Evolutionary conservation across 176 grass and related monocot genomes (phyloP), one percentile per base, ranked within the genome.

Genomic region (Metroxylon sagu): DNA sequence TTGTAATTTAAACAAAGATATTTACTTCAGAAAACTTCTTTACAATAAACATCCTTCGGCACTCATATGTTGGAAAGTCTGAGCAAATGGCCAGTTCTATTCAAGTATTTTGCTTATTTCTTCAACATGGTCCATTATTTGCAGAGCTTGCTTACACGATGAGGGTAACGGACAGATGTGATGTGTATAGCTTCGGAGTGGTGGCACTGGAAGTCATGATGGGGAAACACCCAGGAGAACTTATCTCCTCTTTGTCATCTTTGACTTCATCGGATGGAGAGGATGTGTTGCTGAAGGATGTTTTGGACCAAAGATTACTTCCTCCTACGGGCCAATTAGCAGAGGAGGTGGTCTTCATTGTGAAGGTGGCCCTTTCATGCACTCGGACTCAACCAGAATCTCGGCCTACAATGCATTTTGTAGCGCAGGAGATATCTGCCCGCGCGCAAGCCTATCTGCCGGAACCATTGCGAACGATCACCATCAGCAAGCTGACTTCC

Each of bases 181-280:
- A 95, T 48, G 82, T 85, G 4, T 95, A 95, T 19, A 95, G 89
- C 66, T 95, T 95, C 26, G 89, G 85, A 3, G 72, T 95, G 7
- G 78, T 89, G 57, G 70, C 80, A n/a, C 26, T 88, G 43, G 89
- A 94, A 73, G 74, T 84, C 28, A 59, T 93, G 58, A 87, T 81
- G 71, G 89, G 83, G 19, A 87, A 61, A 77, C 69, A 84, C 65
- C 88, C 88, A 0, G 68, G 81, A 19, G 75, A 50, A 18, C 64
- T 95, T 26, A 53, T 88, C 12, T 68, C 67, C n/a, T 64, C 67
- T 0, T 51, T 87, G 49, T 50, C 70, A 0, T 66, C 74, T 18
- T 67, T 85, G 25, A 72, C 74, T 48, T 62, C 74, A 6, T 85
- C 82, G 0, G 54, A 80, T 66, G 85, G 76, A 52, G 74, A 79